These are phyloP conservation scores for Pseudozyma thailandica DNA, from an alignment of 1,284 basidiomycete genomes.

Conservation along the genomic window DNA sequence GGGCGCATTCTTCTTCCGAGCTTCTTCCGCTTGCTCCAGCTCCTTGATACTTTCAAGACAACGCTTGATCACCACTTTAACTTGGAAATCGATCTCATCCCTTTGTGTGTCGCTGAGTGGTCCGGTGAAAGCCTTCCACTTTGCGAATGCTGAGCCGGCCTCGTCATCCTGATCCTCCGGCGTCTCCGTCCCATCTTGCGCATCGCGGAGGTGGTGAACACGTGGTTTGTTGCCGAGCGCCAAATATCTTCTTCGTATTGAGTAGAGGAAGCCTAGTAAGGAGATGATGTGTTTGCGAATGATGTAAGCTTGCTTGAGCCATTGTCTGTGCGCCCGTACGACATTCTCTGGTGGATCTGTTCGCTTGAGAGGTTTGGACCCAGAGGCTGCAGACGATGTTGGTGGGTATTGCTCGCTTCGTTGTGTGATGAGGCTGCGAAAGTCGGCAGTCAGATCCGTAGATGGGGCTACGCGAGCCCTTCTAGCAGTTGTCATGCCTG, in stretches of 20 bases:
- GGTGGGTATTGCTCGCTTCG: conserved; percentile 32
- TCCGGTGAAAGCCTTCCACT: conserved; percentile 71
- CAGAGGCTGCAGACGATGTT: conserved; percentile 23
- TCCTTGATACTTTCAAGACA: conserved; percentile 85
- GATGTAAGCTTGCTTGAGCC: conserved; percentile 46
- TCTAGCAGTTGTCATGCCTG: conserved; percentile 15
- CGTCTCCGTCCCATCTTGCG: conserved; percentile 20
- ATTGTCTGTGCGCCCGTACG: conserved; percentile 40
- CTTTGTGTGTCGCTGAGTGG: conserved; percentile 84
- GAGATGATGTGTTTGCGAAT: conserved; percentile 49
- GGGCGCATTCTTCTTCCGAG: conserved; percentile 49
- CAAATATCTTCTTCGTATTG: conserved; percentile 54
- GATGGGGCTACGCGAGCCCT: conserved; percentile 27
- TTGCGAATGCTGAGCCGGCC: conserved; percentile 43
- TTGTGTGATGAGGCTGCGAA: conserved; percentile 33
- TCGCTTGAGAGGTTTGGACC: conserved; percentile 22
- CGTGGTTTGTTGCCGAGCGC: conserved; percentile 37
- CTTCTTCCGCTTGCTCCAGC: conserved; percentile 83
- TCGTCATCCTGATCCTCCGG: conserved; percentile 22
- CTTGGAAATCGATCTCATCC: conserved; percentile 89
- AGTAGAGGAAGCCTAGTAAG: conserved; percentile 49
- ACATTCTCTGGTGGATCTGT: conserved; percentile 43
- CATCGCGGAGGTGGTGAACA: conserved; percentile 19
- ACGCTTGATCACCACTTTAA: conserved; percentile 80
- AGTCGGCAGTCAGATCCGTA: conserved; percentile 39